Percentiles rank a stretch among this genome's conserved stretches.
Conservation (phyloP, 345 rosid genomes). For the Eucalyptus microcorys region DNA sequence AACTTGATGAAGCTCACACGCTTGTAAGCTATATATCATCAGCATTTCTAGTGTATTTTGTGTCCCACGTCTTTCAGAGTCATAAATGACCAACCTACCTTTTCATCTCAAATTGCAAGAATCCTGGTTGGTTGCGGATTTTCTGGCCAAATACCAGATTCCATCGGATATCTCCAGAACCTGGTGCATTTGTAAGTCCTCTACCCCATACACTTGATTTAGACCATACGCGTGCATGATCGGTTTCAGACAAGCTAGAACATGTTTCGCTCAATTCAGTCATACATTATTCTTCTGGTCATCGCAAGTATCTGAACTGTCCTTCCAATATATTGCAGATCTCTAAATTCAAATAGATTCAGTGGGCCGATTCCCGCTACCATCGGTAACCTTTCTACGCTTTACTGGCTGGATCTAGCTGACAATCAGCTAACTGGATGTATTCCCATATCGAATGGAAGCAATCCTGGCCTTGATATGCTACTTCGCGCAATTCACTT, state of each 20-base stretch:
- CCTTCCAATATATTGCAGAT: conserved; percentile 26
- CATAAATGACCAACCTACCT: neutral
- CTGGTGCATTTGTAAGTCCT: conserved; percentile 49
- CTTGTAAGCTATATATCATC: conserved; percentile 38
- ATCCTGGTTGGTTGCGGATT: conserved; percentile 70
- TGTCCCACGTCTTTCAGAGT: neutral
- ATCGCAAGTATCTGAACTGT: neutral
- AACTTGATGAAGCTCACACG: conserved; percentile 34
- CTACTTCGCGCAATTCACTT: conserved; percentile 61
- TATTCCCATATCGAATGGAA: conserved; percentile 69
- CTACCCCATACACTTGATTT: neutral
- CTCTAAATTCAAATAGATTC: conserved; percentile 64
- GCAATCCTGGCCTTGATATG: conserved; percentile 69
- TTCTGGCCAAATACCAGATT: conserved; percentile 55
- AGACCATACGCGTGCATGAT: neutral
- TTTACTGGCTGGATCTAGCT: conserved; percentile 79
- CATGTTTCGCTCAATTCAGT: neutral
- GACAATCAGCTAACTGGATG: conserved; percentile 62
- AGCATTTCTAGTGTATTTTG: neutral
- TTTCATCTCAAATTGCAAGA: conserved; percentile 17
- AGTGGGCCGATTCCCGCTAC: conserved; percentile 60
- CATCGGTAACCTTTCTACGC: conserved; percentile 46
- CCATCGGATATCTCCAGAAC: conserved; percentile 42
- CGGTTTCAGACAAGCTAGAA: neutral
- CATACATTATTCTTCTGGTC: neutral